phyloP scores from a whole-genome alignment of 495 filamentous ascomycete species.

The Lophiostoma macrostomum region DNA sequence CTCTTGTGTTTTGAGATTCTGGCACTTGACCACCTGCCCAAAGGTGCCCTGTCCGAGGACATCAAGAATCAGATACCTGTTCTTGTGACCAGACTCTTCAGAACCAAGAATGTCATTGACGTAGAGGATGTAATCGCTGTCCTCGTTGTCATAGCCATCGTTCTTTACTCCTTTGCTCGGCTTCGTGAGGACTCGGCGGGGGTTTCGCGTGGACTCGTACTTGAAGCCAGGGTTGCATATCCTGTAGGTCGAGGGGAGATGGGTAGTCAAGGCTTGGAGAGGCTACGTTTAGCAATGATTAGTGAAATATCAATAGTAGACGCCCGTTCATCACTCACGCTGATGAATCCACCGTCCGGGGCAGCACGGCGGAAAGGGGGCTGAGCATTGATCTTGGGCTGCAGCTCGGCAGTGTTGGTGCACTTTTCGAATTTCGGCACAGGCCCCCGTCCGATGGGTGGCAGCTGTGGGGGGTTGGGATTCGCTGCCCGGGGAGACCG shows the following conservation, averaged over 20 bases:
- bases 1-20: slow-evolving; percentile 96
- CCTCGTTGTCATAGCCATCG: slow-evolving; percentile 98
- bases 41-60: slow-evolving; percentile 98
- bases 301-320: slow-evolving; percentile 12
- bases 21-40: slow-evolving; percentile 99
- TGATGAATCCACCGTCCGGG: slow-evolving; percentile 98
- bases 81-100: slow-evolving; percentile 98
- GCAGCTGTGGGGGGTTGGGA: slow-evolving; percentile 42
- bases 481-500: slow-evolving; percentile 63
- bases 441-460: slow-evolving; percentile 55
- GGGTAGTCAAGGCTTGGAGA: slow-evolving; percentile 89
- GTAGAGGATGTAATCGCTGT: slow-evolving; percentile 98
- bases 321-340: slow-evolving; percentile 57
- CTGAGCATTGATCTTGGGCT: slow-evolving; percentile 78
- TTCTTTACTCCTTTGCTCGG: slow-evolving; percentile 99
- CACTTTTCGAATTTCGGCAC: slow-evolving; percentile 86
- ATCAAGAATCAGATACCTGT: slow-evolving; percentile 96
- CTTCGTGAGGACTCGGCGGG: slow-evolving; percentile 94
- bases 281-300: slow-evolving; percentile 54
- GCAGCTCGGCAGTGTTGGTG: slow-evolving; percentile 66
- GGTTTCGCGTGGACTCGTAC: slow-evolving; percentile 98
- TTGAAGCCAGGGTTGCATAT: slow-evolving; percentile 99
- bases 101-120: slow-evolving; percentile 98
- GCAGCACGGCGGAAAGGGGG: slow-evolving; percentile 90
- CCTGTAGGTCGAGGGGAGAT: slow-evolving; percentile 91